These are phyloP conservation scores for Neopestalotiopsis sp. DNA, from an alignment of 2,329 filamentous ascomycete genomes.

Conservation along the genomic window DNA sequence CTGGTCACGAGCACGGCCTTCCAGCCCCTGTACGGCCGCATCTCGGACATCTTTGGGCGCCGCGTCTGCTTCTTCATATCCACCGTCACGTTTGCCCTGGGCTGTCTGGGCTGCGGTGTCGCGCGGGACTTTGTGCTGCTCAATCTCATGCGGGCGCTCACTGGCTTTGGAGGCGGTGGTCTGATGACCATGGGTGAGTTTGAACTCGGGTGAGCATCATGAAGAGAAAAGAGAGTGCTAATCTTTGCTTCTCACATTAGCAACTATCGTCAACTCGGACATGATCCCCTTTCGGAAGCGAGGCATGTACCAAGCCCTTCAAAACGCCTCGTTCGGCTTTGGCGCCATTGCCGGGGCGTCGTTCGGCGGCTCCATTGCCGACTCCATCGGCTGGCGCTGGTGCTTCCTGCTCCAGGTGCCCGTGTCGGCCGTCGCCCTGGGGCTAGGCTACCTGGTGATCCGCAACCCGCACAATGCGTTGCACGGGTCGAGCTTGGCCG, in stretches of 20 bases:
- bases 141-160: slow-evolving; percentile 68
- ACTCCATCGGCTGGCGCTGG: slow-evolving; percentile 71
- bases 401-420: slow-evolving; percentile 69
- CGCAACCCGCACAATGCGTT: slow-evolving; percentile 45
- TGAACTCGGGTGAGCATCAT: slow-evolving; percentile 25
- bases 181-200: slow-evolving; percentile 70
- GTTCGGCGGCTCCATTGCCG: slow-evolving; percentile 68
- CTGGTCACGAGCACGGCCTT: slow-evolving; percentile 60
- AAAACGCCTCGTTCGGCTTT: slow-evolving; percentile 66
- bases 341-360: slow-evolving; percentile 67
- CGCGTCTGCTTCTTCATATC: slow-evolving; percentile 68
- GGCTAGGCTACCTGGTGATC: slow-evolving; percentile 58
- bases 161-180: slow-evolving; percentile 73
- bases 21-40: slow-evolving; percentile 21
- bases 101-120: slow-evolving; percentile 69
- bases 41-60: slow-evolving; percentile 58
- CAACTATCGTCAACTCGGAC: slow-evolving; percentile 65
- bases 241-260: slow-evolving; percentile 35
- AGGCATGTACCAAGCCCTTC: slow-evolving; percentile 65
- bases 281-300: slow-evolving; percentile 62
- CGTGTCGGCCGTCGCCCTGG: slow-evolving; percentile 58
- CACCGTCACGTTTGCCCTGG: slow-evolving; percentile 63
- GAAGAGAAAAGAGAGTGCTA: not conserved
- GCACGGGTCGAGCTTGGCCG: slow-evolving; percentile 36
- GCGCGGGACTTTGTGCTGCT: slow-evolving; percentile 63